Percentiles rank a stretch among this genome's conserved stretches.
Evolutionary conservation across 352 stramenopile species (phyloP).

Genomic region (Pythium brassicae): DNA sequence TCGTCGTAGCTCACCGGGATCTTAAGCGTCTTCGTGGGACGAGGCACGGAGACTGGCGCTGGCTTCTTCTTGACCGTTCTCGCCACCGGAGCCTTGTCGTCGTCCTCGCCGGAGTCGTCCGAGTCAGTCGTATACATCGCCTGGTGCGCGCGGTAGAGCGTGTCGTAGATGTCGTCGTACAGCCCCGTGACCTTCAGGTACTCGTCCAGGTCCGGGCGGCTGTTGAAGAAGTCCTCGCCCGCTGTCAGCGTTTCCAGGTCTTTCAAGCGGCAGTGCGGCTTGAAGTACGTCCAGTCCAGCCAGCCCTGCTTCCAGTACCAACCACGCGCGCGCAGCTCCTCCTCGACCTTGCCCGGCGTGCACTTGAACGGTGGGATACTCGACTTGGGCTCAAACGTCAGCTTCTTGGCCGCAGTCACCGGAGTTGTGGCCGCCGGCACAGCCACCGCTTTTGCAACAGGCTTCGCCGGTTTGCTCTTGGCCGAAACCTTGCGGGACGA

Average conservation of each 20-base stretch:
- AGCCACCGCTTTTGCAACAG: not conserved
- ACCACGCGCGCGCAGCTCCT: conserved; percentile 41
- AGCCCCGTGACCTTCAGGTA: conserved; percentile 33
- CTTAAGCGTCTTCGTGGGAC: not conserved
- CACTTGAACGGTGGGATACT: conserved; percentile 55
- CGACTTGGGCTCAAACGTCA: conserved; percentile 9
- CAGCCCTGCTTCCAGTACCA: conserved; percentile 57
- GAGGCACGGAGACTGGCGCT: not conserved
- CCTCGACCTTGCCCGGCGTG: conserved; percentile 56
- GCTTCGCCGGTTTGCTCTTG: conserved; percentile 7
- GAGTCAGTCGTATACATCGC: conserved; percentile 7
- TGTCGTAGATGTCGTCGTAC: conserved; percentile 34
- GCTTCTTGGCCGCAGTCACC: conserved; percentile 11
- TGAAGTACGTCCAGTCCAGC: conserved; percentile 52
- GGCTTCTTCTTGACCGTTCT: conserved; percentile 1
- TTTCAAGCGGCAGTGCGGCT: conserved; percentile 20
- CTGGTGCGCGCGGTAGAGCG: conserved; percentile 39
- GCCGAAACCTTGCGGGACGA: not conserved
- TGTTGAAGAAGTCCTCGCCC: conserved; percentile 51
- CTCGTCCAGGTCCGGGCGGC: conserved; percentile 32
- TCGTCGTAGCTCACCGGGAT: conserved; percentile 11
- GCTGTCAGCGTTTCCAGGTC: conserved; percentile 15
- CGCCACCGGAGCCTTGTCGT: not conserved
- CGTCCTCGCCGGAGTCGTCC: not conserved
- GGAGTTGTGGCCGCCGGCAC: not conserved